Conservation (phyloP, 75 land plant species). For the Selaginella moellendorffii region DNA sequence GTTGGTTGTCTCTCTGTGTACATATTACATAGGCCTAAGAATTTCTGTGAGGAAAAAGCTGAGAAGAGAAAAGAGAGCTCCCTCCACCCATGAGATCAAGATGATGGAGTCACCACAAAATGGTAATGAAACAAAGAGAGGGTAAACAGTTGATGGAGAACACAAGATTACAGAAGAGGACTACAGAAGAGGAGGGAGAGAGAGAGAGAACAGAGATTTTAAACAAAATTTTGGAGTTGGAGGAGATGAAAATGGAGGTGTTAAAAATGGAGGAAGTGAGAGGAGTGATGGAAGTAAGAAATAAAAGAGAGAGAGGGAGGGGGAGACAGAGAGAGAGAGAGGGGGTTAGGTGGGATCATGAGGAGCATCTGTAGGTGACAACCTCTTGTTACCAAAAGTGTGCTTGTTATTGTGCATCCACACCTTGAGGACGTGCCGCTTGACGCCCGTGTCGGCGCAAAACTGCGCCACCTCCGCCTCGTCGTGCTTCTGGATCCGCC, state of each 20-base stretch:
- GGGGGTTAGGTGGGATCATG: neutral
- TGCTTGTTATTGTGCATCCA: slow-evolving; percentile 86
- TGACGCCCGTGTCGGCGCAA: slow-evolving; percentile 43
- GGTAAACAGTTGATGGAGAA: no score
- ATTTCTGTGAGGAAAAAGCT: no score
- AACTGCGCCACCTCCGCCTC: slow-evolving; percentile 59
- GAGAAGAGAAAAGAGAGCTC: no score
- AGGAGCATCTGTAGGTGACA: neutral
- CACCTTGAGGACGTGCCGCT: slow-evolving; percentile 60
- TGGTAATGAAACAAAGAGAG: no score
- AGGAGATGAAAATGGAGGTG: neutral
- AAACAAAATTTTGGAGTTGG: neutral
- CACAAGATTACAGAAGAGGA: no score
- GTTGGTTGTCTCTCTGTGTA: no score
- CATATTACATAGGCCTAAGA: no score
- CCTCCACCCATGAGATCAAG: no score
- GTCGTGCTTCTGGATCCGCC: slow-evolving; percentile 54
- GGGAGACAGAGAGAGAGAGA: neutral
- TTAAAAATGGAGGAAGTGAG: neutral
- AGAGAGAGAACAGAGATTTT: neutral
- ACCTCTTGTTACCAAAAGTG: slow-evolving; percentile 43
- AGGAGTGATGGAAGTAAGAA: neutral
- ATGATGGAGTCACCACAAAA: no score
- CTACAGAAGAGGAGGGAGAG: neutral
- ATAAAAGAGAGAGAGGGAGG: neutral